phyloP scores from a whole-genome alignment of 345 rosid genomes.

The Pistacia integerrima region DNA sequence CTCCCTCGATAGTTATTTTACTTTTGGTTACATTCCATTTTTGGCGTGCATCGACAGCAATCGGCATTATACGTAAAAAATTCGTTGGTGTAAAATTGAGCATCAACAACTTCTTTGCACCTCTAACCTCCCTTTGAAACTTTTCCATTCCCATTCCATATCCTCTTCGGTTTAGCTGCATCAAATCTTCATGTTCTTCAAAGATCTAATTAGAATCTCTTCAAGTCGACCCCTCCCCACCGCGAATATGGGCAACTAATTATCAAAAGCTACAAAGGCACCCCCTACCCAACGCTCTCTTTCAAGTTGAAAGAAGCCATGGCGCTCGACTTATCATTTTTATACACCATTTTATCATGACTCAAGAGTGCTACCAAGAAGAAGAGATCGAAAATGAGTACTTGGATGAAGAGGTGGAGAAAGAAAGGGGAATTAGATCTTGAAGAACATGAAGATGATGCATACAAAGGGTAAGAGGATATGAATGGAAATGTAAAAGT shows the following conservation, averaged over 20 bases:
- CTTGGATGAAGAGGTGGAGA: conserved; percentile 18
- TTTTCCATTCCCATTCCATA: conserved; percentile 82
- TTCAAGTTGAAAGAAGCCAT: conserved; percentile 68
- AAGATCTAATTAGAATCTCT: conserved; percentile 54
- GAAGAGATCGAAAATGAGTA: conserved; percentile 16
- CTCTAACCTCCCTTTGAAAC: conserved; percentile 69
- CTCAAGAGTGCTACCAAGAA: not conserved
- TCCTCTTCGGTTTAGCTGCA: too few species aligned
- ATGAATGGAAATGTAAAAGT: conserved; percentile 26
- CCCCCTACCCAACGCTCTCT: conserved; percentile 31
- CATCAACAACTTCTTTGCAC: conserved; percentile 61
- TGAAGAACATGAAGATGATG: conserved; percentile 23
- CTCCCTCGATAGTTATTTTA: too few species aligned
- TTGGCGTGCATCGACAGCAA: too few species aligned
- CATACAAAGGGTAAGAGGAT: conserved; percentile 13
- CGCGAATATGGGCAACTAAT: conserved; percentile 75
- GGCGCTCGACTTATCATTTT: conserved; percentile 64
- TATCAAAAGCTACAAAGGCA: conserved; percentile 48
- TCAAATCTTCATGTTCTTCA: too few species aligned
- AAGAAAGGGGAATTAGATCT: conserved; percentile 11
- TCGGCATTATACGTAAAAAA: too few species aligned
- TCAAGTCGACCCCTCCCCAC: conserved; percentile 57
- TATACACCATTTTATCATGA: conserved; percentile 29
- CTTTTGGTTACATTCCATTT: too few species aligned
- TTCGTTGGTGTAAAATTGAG: too few species aligned